Evolutionary conservation across 306 rosid species (phyloP), one percentile per base, ranked within the genome.

Genomic region (Casuarina equisetifolia): DNA sequence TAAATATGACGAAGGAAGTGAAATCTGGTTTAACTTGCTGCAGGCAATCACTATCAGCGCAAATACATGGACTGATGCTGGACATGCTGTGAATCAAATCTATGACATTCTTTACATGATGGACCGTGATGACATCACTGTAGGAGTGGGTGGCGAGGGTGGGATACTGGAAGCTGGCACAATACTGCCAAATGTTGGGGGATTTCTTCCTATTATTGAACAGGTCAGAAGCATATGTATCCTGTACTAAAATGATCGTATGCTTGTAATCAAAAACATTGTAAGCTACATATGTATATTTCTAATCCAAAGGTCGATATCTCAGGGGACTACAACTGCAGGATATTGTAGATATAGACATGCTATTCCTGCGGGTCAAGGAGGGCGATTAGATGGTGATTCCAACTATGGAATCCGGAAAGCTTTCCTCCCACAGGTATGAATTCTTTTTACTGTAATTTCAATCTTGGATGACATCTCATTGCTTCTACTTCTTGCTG

Each of bases 111-210:
- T 95, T 67, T 91, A 88, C 87, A 95, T 95, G 98, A 95, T 95
- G 98, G 93, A 83, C 1, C 85, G 97, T 16, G 97, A 95, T 57
- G 97, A 95, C 77, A 63, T 95, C 45, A 82, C 91, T 2, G 95
- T 95, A 74, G 98, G 98, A 79, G 84, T 95, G 44, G 98, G 98
- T 45, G 98, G 98, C 2, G 98, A 92, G 48, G 97, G 98, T 74
- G 97, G 92, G 51, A 89, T 95, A 17, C 88, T 82, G 3, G 83
- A 88, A 66, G 84, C 92, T 74, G 96, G 97, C 62, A 87, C 95
- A 35, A 87, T 92, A 35, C 90, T 84, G 16, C 90, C 93, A 19
- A 77, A 95, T 85, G 97, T 95, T 71, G 98, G 98, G 52, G 98
- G 98, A 46, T 95, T 89, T 82, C 93, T 90, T 87, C 91, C 98